Evolutionary conservation across 2,329 filamentous ascomycete genomes (phyloP), one percentile per base, ranked within the genome.

Genomic region (Claviceps arundinis): DNA sequence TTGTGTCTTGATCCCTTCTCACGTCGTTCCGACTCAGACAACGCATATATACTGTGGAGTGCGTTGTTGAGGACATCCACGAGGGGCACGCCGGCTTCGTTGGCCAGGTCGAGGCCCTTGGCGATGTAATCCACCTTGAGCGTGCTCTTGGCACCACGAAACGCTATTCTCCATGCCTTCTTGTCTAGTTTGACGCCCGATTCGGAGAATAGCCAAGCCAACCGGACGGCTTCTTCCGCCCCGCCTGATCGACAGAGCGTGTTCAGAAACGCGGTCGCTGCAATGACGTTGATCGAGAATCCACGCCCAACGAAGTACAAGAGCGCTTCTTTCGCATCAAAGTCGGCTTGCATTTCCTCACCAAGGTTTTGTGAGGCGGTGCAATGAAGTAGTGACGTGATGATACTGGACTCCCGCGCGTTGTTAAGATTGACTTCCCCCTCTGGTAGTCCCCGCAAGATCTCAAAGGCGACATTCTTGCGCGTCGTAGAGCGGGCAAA

Each of bases 221-320:
- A 58, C 13, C 64, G 56, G 37, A 68, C 62, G 30, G 66, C 67
- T 51, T 69, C 67, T 38, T 65, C 61, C 16, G 63, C 61, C 38
- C 69, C 61, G 8, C 63, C 65, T 8, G 61, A 77, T 53, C 81
- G 72, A 59, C 85, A 79, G 16, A 89, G 80, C 53, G 88, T 87
- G 41, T 81, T 75, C 51, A 96, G 77, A 54, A 89, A 69, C 45
- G 85, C 74, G 16, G 84, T 85, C 61, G 85, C 80, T 11, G 75
- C 74, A 52, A 81, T 69, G 14, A 78, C 67, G 56, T 87, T 85
- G 24, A 85, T 80, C 19, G 71, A 69, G 47, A 86, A 68, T 1
- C 84, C 85, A n/a, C 75, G 66, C 19, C 76, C 68, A 11, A 85
- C 64, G 49, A 89, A 71, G 45, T 56, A 59, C 44, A 65, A 58